A percentile compares a stretch with the other conserved stretches of the same genome.
phyloP scores from a whole-genome alignment of 2,329 filamentous ascomycete genomes.

The Ambrosiella beaveri region DNA sequence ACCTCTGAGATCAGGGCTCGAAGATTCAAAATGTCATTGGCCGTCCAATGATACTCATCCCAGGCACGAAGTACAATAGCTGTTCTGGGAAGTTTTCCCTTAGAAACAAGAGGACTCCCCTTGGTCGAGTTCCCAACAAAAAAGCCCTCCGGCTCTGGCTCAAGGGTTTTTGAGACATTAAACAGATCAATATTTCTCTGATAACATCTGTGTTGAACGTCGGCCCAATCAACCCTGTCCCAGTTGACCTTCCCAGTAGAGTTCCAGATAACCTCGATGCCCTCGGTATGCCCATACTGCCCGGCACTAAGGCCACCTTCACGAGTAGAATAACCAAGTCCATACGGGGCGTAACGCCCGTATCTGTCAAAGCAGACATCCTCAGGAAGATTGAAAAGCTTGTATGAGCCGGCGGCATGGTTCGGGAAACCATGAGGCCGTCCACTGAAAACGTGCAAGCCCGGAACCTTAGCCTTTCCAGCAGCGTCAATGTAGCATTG shows the following conservation, averaged over 20 bases:
- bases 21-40: conserved; percentile 66
- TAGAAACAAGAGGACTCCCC: conserved; percentile 13
- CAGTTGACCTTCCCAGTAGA: conserved; percentile 58
- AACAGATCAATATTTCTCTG: conserved; percentile 54
- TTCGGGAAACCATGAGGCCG: conserved; percentile 73
- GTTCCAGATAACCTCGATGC: conserved; percentile 63
- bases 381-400: conserved; percentile 58
- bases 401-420: conserved; percentile 71
- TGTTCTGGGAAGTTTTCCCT: conserved; percentile 35
- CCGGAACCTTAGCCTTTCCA: conserved; percentile 47
- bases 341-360: conserved; percentile 76
- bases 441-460: conserved; percentile 57
- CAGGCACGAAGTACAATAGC: conserved; percentile 71
- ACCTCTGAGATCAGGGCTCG: conserved; percentile 74
- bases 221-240: conserved; percentile 58
- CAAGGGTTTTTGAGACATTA: conserved; percentile 19
- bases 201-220: conserved; percentile 58
- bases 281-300: conserved; percentile 66
- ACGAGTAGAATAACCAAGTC: conserved; percentile 64
- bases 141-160: conserved; percentile 29
- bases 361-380: conserved; percentile 89
- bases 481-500: conserved; percentile 65
- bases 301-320: conserved; percentile 73
- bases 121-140: conserved; percentile 25
- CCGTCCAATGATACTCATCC: conserved; percentile 61